Percentiles rank a stretch among this genome's conserved stretches.
phyloP scores from a whole-genome alignment of 306 rosid species.

The Cercis canadensis region DNA sequence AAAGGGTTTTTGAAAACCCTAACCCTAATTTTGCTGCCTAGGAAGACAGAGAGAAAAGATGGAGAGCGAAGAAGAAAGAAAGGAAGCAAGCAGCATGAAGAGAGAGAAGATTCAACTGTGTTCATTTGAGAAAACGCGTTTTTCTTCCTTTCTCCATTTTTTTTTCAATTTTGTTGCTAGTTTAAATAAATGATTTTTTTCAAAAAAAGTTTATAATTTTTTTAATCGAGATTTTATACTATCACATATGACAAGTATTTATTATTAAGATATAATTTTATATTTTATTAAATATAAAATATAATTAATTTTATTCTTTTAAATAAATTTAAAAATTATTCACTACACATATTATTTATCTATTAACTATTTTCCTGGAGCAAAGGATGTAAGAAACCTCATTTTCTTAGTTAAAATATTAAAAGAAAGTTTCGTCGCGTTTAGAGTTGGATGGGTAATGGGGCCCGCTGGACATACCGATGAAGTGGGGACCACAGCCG shows the following conservation, averaged over 20 bases:
- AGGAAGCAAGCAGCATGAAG: slow-evolving; percentile 7
- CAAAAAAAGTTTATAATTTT: not conserved
- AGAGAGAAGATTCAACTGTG: slow-evolving; percentile 55
- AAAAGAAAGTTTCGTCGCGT: slow-evolving; percentile 22
- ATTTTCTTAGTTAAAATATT: not conserved
- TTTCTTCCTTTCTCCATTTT: slow-evolving; percentile 27
- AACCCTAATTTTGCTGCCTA: slow-evolving; percentile 54
- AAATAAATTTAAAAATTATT: too few relatives aligned
- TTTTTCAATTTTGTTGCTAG: too few relatives aligned
- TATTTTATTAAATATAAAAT: too few relatives aligned
- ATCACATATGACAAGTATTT: too few relatives aligned
- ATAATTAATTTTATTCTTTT: too few relatives aligned
- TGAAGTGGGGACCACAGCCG: slow-evolving; percentile 43
- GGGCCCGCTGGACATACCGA: slow-evolving; percentile 40
- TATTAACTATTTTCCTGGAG: too few relatives aligned
- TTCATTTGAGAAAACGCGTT: slow-evolving; percentile 68
- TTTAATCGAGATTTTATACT: too few relatives aligned
- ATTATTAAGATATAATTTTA: too few relatives aligned
- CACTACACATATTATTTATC: too few relatives aligned
- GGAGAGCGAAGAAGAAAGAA: slow-evolving; percentile 1
- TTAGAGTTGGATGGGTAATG: slow-evolving; percentile 34
- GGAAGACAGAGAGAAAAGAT: not conserved
- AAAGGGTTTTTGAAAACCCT: slow-evolving; percentile 66
- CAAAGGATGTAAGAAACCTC: too few relatives aligned
- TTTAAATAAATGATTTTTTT: too few relatives aligned